phyloP scores from a whole-genome alignment of 768 basidiomycete species.

The Coprinellus micaceus region DNA sequence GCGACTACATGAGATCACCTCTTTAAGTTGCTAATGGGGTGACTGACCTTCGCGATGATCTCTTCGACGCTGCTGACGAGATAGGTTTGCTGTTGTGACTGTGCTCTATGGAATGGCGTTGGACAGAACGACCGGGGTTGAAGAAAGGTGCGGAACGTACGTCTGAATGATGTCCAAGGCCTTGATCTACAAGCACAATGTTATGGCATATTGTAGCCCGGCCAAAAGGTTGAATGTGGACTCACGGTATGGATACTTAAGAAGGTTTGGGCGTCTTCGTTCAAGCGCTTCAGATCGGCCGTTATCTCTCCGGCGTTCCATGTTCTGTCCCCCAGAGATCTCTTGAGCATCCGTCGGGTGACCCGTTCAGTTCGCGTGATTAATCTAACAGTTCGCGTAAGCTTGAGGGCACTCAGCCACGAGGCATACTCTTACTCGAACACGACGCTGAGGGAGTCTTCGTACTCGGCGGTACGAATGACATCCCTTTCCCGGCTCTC shows the following conservation, averaged over 20 bases:
- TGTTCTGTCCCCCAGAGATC: conserved; percentile 1
- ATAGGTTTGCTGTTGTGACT: background rate
- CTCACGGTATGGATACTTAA: background rate
- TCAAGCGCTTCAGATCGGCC: background rate
- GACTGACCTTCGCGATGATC: conserved; percentile 4
- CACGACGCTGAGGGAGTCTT: background rate
- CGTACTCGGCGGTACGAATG: conserved; percentile 1
- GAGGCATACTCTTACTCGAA: background rate
- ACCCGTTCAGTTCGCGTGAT: background rate
- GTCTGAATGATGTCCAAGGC: conserved; percentile 2
- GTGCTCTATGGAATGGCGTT: background rate
- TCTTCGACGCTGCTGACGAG: conserved; percentile 1
- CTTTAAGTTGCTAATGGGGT: too few species aligned
- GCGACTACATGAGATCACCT: too few species aligned
- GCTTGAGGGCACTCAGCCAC: background rate
- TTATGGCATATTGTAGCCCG: background rate
- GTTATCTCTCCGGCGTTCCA: conserved; percentile 6
- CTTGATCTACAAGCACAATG: background rate
- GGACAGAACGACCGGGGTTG: background rate
- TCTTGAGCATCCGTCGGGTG: conserved; percentile 3
- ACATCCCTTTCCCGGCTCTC: background rate
- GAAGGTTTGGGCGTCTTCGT: conserved; percentile 4
- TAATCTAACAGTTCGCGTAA: background rate
- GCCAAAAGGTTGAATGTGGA: background rate
- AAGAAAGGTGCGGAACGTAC: background rate